Evolutionary conservation across 805 yeast species (phyloP).

Genomic region (Teunomyces funiuensis): DNA sequence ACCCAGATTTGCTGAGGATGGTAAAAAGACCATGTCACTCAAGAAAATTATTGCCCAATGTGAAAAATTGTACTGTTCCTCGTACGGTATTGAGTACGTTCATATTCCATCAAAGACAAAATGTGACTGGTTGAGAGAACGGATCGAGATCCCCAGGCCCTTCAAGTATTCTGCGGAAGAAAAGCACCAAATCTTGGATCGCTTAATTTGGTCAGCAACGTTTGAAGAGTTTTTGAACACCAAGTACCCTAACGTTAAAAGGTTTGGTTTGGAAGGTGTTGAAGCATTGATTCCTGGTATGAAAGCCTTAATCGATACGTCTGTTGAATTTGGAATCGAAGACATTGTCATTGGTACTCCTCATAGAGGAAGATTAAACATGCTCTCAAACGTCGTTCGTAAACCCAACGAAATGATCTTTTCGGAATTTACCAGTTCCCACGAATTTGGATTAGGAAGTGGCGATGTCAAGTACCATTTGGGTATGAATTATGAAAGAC

Average conservation of each 20-base stretch:
- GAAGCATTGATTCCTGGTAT: constrained; percentile 96
- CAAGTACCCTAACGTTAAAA: constrained; percentile 96
- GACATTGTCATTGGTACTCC: constrained; percentile 99
- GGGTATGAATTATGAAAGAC: constrained; percentile 99
- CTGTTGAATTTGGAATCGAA: constrained; percentile 90
- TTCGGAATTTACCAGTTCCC: constrained; percentile 91
- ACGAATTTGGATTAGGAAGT: constrained; percentile 89
- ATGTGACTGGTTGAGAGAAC: constrained; percentile 98
- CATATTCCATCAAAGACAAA: constrained; percentile 93
- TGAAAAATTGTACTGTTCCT: constrained; percentile 81
- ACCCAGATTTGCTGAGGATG: constrained; percentile 78
- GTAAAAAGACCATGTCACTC: constrained; percentile 65
- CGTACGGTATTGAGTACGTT: constrained; percentile 92
- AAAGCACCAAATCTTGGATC: constrained; percentile 93
- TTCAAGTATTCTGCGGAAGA: constrained; percentile 80
- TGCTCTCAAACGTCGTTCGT: constrained; percentile 96
- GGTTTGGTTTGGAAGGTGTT: constrained; percentile 98
- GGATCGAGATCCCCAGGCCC: constrained; percentile 90
- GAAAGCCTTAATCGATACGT: constrained; percentile 89
- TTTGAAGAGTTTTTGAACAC: constrained; percentile 91
- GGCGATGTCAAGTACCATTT: constrained; percentile 99
- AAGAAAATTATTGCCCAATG: constrained; percentile 75
- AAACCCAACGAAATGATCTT: constrained; percentile 98
- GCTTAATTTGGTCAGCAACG: constrained; percentile 93
- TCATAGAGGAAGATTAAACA: constrained; percentile 97